A percentile compares a stretch with the other conserved stretches of the same genome.
phyloP scores from a whole-genome alignment of 1,284 basidiomycete species.

The Fomitopsis schrenkii region DNA sequence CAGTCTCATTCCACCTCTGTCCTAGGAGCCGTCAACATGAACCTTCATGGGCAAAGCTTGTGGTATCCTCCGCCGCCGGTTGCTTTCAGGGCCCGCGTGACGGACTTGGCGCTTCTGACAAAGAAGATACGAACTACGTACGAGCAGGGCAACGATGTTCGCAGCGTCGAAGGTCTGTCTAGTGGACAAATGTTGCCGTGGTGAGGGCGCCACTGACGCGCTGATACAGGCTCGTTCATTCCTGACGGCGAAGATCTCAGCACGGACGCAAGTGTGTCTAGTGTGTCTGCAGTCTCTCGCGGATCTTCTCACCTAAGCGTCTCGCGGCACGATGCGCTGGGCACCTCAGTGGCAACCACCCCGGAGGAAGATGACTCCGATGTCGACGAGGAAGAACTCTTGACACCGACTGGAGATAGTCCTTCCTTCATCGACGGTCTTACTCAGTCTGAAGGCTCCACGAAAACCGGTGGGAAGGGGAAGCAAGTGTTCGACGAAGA shows the following conservation, averaged over 20 bases:
- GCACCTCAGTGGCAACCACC: neutral
- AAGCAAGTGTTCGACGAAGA: neutral
- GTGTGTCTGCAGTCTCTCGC: neutral
- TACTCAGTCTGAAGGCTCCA: neutral
- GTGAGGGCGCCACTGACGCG: neutral
- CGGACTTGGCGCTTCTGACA: slow-evolving; percentile 14
- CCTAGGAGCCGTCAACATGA: neutral
- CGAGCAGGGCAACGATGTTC: neutral
- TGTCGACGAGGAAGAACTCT: neutral
- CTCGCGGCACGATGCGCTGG: neutral
- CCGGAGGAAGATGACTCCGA: neutral
- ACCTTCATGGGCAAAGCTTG: neutral
- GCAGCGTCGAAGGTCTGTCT: neutral
- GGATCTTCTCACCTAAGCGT: neutral
- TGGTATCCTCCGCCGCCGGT: slow-evolving; percentile 12
- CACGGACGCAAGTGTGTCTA: neutral
- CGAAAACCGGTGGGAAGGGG: neutral
- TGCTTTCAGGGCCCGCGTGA: slow-evolving; percentile 14
- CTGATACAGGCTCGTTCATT: neutral
- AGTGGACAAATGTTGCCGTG: neutral
- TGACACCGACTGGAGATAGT: neutral
- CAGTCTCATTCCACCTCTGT: slow-evolving; percentile 5
- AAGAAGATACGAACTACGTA: slow-evolving; percentile 9
- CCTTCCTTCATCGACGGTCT: neutral
- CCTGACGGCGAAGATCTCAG: neutral